Percentiles rank a stretch among this genome's conserved stretches.
Evolutionary conservation across 495 filamentous ascomycete species (phyloP).

Genomic region (Neurospora discreta): DNA sequence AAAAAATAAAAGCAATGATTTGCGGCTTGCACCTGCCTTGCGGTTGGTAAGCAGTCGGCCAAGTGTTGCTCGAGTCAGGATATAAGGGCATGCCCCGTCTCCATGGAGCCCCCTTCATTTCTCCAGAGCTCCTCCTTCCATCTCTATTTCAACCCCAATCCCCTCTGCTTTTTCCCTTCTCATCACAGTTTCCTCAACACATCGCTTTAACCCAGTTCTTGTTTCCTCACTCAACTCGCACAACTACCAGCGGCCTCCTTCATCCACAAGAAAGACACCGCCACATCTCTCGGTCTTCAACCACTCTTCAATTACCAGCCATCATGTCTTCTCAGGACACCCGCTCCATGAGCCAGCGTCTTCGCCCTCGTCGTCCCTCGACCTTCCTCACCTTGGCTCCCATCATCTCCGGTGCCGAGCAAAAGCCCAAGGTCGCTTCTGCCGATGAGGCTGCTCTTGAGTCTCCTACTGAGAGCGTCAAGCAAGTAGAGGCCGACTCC

Average conservation of each 20-base stretch:
- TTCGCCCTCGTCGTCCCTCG: constrained; percentile 17
- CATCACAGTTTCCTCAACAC: background rate
- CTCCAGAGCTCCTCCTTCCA: background rate
- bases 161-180: background rate
- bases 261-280: background rate
- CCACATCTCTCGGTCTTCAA: background rate
- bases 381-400: constrained; percentile 37
- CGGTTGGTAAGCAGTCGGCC: background rate
- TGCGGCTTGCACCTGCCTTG: background rate
- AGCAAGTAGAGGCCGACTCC: constrained; percentile 6
- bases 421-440: background rate
- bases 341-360: background rate
- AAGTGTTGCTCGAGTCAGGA: background rate
- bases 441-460: constrained; percentile 4
- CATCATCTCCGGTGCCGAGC: constrained; percentile 21
- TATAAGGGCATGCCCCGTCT: background rate
- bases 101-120: background rate
- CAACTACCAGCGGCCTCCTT: background rate
- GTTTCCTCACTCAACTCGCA: background rate
- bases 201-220: background rate
- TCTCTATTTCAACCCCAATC: background rate
- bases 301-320: background rate
- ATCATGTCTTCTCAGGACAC: background rate
- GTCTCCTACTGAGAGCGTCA: constrained; percentile 4
- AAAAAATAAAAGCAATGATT: background rate